A percentile compares a stretch with the other conserved stretches of the same genome.
Conservation (phyloP, 768 basidiomycete species). For the Amanita exitialis region DNA sequence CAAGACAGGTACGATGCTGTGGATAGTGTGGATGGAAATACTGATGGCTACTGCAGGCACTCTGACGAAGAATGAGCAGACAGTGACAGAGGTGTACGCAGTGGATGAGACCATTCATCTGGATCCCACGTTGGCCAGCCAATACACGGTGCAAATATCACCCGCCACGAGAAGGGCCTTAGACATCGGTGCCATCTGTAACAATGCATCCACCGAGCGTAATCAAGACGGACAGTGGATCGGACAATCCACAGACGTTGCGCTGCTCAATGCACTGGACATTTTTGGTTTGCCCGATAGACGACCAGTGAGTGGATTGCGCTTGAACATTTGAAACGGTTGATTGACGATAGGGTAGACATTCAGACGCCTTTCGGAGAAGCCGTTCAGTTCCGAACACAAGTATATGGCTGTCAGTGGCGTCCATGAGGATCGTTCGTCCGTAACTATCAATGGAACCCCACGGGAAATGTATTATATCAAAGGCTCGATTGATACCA, state of each 20-base stretch:
- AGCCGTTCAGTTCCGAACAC: slow-evolving; percentile 87
- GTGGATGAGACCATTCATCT: slow-evolving; percentile 75
- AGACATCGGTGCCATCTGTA: slow-evolving; percentile 82
- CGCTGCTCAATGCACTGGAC: slow-evolving; percentile 71
- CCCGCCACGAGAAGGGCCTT: slow-evolving; percentile 66
- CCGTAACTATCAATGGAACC: slow-evolving; percentile 18
- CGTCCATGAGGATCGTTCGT: slow-evolving; percentile 33
- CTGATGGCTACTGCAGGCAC: slow-evolving; percentile 46
- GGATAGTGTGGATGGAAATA: not conserved
- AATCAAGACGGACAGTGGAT: slow-evolving; percentile 67
- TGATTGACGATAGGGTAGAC: slow-evolving; percentile 26
- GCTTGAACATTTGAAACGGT: not conserved
- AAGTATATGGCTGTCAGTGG: slow-evolving; percentile 94
- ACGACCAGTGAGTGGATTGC: slow-evolving; percentile 42
- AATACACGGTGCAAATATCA: slow-evolving; percentile 31
- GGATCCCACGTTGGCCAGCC: slow-evolving; percentile 37
- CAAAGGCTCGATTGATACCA: slow-evolving; percentile 86
- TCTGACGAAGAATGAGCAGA: slow-evolving; percentile 93
- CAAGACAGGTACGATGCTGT: slow-evolving; percentile 64
- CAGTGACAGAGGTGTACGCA: slow-evolving; percentile 79
- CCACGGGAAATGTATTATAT: slow-evolving; percentile 77
- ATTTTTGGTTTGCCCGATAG: slow-evolving; percentile 60
- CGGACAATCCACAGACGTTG: slow-evolving; percentile 92
- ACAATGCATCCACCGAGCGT: slow-evolving; percentile 60
- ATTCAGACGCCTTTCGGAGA: slow-evolving; percentile 67